These are phyloP conservation scores for Climacium dendroides DNA, from an alignment of 225 moss, liverwort and hornwort species.

Conservation along the genomic window DNA sequence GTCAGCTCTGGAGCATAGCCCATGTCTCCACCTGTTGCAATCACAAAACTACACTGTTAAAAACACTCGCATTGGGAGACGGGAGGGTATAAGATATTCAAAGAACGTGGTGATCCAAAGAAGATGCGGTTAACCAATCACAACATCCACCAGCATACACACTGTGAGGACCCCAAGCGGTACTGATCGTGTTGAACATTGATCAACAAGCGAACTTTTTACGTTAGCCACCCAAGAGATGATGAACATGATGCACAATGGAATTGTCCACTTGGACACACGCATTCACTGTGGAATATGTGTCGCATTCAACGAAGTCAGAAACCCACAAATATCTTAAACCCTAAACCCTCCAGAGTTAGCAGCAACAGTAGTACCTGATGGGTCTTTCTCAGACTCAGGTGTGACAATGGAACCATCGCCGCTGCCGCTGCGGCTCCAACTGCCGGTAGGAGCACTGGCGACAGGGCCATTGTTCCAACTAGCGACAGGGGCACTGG, in stretches of 20 bases:
- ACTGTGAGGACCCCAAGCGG: background rate
- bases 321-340: background rate
- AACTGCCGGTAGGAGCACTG: background rate
- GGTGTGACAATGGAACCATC: conserved; percentile 1
- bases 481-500: background rate
- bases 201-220: background rate
- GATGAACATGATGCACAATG: background rate
- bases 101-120: background rate
- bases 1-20: conserved; percentile 5
- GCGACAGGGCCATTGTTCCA: background rate
- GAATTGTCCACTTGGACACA: background rate
- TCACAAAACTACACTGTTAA: background rate
- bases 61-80: background rate
- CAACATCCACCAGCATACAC: background rate
- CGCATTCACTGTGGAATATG: background rate
- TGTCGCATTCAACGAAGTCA: background rate
- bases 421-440: conserved; percentile 16
- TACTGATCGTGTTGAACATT: background rate
- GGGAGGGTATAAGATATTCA: background rate
- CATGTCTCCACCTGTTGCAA: background rate
- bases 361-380: conserved; percentile 4
- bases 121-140: background rate
- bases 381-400: conserved; percentile 12
- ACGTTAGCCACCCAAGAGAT: background rate
- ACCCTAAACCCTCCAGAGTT: background rate